These are phyloP conservation scores for Brassica cretica DNA, from an alignment of 345 rosid species.

Conservation along the genomic window DNA sequence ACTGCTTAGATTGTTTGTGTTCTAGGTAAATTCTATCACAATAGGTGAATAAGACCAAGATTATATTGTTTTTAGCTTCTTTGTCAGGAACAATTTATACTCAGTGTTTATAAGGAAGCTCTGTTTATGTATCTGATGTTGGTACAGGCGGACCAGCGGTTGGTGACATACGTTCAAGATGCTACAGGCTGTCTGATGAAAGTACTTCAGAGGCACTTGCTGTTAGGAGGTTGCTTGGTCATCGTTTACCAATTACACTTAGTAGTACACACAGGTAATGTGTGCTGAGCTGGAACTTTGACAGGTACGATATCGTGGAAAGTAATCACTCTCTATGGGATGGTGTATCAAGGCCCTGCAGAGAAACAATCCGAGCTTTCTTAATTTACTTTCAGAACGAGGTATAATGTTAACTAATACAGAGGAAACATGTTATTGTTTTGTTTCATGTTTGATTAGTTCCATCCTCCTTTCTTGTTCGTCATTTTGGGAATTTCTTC, in stretches of 20 bases:
- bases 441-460: not conserved
- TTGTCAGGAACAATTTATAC: not conserved
- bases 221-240: constrained; percentile 84
- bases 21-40: constrained; percentile 51
- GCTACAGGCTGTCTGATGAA: constrained; percentile 85
- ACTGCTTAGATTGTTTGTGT: constrained; percentile 99
- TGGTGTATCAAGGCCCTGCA: constrained; percentile 83
- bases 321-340: constrained; percentile 75
- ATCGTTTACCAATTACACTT: constrained; percentile 56
- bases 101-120: not conserved
- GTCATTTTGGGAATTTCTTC: constrained; percentile 90
- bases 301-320: constrained; percentile 82
- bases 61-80: not conserved
- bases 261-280: not conserved
- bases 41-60: not conserved
- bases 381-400: constrained; percentile 90
- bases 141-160: constrained; percentile 92
- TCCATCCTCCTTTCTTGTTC: no score
- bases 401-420: constrained; percentile 41
- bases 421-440: not conserved
- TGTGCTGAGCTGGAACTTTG: constrained; percentile 47
- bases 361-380: constrained; percentile 92
- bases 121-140: not conserved
- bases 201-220: constrained; percentile 92
- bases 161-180: constrained; percentile 92